Percentiles rank a stretch among this genome's conserved stretches.
phyloP scores from a whole-genome alignment of 257 asterid species.

The Jaltomata sinuosa region DNA sequence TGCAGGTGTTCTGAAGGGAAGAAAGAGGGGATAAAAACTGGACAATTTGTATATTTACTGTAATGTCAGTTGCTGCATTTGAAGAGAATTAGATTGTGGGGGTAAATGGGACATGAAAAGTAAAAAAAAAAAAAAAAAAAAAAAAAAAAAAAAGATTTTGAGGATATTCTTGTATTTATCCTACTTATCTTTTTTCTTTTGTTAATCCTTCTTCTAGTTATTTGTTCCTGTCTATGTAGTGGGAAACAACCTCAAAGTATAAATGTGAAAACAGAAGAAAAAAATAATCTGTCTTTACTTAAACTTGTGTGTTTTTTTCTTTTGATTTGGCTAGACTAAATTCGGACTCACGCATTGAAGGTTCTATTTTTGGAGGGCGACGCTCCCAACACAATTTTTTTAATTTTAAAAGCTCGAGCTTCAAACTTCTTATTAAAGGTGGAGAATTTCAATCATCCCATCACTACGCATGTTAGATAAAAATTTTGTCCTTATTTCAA shows the following conservation, averaged over 20 bases:
- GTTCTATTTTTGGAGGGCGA: too few species aligned
- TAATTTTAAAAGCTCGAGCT: too few species aligned
- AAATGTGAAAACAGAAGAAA: background rate
- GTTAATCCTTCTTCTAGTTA: conserved; percentile 18
- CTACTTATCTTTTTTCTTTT: conserved; percentile 17
- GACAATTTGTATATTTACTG: conserved; percentile 8
- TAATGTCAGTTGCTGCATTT: conserved; percentile 11
- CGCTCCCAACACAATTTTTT: too few species aligned
- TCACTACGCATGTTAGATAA: too few species aligned
- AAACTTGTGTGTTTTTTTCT: background rate
- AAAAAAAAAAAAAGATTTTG: background rate
- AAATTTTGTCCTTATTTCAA: background rate
- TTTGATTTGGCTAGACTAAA: too few species aligned
- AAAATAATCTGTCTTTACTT: background rate
- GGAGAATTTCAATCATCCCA: too few species aligned
- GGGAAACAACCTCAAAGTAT: conserved; percentile 59
- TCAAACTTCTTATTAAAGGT: too few species aligned
- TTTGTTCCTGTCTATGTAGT: conserved; percentile 44
- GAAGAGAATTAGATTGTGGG: conserved; percentile 1
- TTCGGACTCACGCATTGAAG: too few species aligned
- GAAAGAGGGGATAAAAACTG: conserved; percentile 39
- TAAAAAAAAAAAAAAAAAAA: background rate
- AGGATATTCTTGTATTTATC: conserved; percentile 26
- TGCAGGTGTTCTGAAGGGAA: conserved; percentile 46
- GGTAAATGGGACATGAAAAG: background rate